Base-by-base conservation (phyloP, 2,329 filamentous ascomycete species). In the Dothidotthia symphoricarpi region DNA sequence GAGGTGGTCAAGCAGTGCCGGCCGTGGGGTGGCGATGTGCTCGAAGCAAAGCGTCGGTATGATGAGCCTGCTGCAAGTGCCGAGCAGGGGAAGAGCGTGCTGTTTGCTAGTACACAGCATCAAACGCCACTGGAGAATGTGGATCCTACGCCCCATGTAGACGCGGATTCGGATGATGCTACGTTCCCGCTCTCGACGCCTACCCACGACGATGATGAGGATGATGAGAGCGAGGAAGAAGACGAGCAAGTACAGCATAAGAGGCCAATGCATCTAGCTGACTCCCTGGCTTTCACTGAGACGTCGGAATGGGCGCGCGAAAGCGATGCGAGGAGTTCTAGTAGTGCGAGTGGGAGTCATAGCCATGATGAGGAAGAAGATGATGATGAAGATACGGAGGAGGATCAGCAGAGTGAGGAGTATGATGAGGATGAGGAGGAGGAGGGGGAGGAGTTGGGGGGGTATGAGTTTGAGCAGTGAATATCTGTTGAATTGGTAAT, bases 11-110 rank as follows among this genome's bases (percentile, higher is more conserved):
- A 85, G 61, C 82, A 90, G 63, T 97, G 91, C 67, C 83, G 81
- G 63, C 88, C 93, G 1, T 98, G 93, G 93, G 82, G 76, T 53
- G 93, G 93, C 16, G 93, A 96, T 66, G 86, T 97, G 13, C 67
- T 96, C 29, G 82, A 84, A 60, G 71, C 75, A 13, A 43, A 53
- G 12, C 34, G 31, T 1, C 33, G 41, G 1, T 37, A 11, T 4
- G 28, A 38, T 13, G 41, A 45, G 3, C 27, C 40, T 1, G 45
- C 42, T 1, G 31, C 38, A 26, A 19, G 29, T 25, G 10, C 30
- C 3, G 31, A 35, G 26, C 12, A 38, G 39, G n/a, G 41, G 31
- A 57, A 57, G 28, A 42, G 34, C 7, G 54, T 52, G 7, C 36
- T 49, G 27, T 49, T 60, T 34, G 50, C 45, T 9, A 22, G 5